These are phyloP conservation scores for Tympanopsis confertula DNA, from an alignment of 2,329 filamentous ascomycete species.

Conservation along the genomic window DNA sequence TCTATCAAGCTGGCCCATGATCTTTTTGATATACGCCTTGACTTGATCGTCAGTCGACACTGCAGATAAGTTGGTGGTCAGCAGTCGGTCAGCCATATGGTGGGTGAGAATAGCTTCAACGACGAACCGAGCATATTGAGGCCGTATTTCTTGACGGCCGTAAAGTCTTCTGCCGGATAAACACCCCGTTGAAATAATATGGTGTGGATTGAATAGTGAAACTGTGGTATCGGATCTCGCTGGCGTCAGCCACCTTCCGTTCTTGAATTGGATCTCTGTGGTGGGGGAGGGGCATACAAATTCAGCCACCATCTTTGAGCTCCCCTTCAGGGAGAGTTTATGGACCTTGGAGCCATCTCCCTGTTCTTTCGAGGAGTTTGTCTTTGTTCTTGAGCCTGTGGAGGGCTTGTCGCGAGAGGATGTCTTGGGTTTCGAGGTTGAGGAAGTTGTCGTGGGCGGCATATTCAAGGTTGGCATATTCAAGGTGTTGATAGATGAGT, in stretches of 20 bases:
- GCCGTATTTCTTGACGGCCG: slow-evolving; percentile 63
- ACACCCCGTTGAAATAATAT: slow-evolving; percentile 15
- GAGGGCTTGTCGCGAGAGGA: too few species aligned
- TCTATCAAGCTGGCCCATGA: slow-evolving; percentile 65
- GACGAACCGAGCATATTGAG: slow-evolving; percentile 56
- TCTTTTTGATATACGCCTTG: slow-evolving; percentile 69
- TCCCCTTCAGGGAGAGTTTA: background rate
- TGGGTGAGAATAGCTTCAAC: background rate
- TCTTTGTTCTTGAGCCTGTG: too few species aligned
- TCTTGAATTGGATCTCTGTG: background rate
- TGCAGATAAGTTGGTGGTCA: slow-evolving; percentile 16
- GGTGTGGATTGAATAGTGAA: background rate
- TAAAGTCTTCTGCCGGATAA: slow-evolving; percentile 45
- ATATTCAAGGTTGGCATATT: too few species aligned
- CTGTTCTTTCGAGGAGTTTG: too few species aligned
- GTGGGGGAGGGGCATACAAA: background rate
- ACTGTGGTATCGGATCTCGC: background rate
- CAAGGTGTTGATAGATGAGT: too few species aligned
- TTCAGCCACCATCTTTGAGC: background rate
- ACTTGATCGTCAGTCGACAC: slow-evolving; percentile 67
- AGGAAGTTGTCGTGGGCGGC: too few species aligned
- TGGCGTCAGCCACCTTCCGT: too few species aligned
- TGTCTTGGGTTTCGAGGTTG: too few species aligned
- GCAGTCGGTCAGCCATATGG: slow-evolving; percentile 2
- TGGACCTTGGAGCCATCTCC: background rate